These are phyloP conservation scores for Alternaria consortialis DNA, from an alignment of 2,329 filamentous ascomycete genomes.

Conservation along the genomic window DNA sequence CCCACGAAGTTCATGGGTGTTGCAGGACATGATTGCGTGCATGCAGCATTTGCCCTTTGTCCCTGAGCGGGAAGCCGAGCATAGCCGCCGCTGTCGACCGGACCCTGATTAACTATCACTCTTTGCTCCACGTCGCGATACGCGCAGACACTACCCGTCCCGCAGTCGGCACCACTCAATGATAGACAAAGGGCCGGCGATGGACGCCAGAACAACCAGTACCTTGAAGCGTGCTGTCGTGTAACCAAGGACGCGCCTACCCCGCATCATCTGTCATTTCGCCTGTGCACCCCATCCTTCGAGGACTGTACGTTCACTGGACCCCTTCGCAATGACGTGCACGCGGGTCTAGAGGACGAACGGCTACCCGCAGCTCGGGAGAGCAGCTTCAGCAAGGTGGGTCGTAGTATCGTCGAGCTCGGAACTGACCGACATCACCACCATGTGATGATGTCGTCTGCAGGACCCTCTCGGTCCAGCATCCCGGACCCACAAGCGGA, in stretches of 20 bases:
- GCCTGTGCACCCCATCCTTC: conserved; percentile 24
- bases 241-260: conserved; percentile 24
- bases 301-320: conserved; percentile 13
- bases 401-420: conserved; percentile 5
- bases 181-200: neutral
- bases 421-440: conserved; percentile 10
- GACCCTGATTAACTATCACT: conserved; percentile 12
- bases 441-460: conserved; percentile 8
- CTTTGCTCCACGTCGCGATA: conserved; percentile 19
- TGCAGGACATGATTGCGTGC: conserved; percentile 32
- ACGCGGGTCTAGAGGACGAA: conserved; percentile 21
- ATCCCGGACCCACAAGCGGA: conserved; percentile 23
- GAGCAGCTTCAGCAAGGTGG: conserved; percentile 7
- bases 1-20: conserved; percentile 13
- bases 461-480: conserved; percentile 19
- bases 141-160: conserved; percentile 11
- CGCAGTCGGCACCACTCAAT: neutral
- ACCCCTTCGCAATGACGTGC: conserved; percentile 24
- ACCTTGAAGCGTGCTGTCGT: conserved; percentile 15
- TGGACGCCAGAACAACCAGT: conserved; percentile 1
- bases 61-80: conserved; percentile 27
- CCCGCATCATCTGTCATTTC: conserved; percentile 28
- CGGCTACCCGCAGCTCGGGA: conserved; percentile 26
- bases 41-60: conserved; percentile 20
- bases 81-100: conserved; percentile 27